phyloP scores from a whole-genome alignment of 495 filamentous ascomycete genomes.

The Coniosporium apollinis region DNA sequence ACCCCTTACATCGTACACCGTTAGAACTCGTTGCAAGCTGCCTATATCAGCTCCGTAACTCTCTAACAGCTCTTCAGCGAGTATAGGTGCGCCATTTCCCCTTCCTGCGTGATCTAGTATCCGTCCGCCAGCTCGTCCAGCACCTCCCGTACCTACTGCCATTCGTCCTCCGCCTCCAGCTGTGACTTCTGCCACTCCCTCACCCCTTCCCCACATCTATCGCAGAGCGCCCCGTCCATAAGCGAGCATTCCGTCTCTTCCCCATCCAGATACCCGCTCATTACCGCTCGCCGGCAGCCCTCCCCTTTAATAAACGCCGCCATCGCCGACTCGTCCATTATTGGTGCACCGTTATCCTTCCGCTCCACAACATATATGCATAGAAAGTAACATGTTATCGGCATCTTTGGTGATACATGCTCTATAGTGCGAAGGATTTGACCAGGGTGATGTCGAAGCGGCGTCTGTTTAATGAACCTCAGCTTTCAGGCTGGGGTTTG shows the following conservation, averaged over 20 bases:
- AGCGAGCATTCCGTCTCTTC: neutral
- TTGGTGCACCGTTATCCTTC: neutral
- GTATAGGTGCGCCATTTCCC: no score
- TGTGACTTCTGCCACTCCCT: neutral
- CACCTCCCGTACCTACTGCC: neutral
- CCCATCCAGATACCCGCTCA: conserved; percentile 1
- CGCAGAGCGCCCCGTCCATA: neutral
- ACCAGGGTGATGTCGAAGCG: no score
- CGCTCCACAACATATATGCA: no score
- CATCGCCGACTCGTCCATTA: neutral
- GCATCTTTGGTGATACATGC: no score
- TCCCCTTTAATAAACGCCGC: neutral
- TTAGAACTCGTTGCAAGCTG: neutral
- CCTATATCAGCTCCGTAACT: neutral
- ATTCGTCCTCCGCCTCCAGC: neutral
- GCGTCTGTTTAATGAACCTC: no score
- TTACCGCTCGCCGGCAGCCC: neutral
- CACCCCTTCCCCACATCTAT: neutral
- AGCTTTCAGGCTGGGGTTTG: no score
- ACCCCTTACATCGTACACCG: neutral
- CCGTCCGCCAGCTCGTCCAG: neutral
- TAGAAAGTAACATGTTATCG: no score
- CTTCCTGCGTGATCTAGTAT: no score
- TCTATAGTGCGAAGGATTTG: no score
- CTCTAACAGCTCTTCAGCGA: neutral